Percentiles rank a stretch among this genome's conserved stretches.
Conservation (phyloP, 176 grass and related monocot genomes). For the Avena atlantica region DNA sequence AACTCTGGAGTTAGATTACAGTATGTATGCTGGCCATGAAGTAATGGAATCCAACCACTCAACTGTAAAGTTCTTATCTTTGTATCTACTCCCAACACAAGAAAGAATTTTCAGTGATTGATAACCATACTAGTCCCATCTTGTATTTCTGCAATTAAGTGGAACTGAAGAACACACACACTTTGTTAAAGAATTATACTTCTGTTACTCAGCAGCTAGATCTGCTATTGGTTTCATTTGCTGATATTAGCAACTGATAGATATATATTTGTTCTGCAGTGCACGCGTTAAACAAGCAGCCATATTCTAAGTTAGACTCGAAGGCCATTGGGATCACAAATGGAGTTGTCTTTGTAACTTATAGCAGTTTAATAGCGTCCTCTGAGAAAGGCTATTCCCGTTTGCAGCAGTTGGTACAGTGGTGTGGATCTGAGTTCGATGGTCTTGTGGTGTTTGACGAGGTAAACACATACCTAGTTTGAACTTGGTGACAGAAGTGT, state of each 20-base stretch:
- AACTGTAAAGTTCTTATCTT: neutral
- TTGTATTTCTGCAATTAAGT: slow-evolving; percentile 27
- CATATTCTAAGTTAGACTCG: slow-evolving; percentile 95
- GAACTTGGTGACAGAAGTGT: neutral
- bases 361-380: slow-evolving; percentile 97
- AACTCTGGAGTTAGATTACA: slow-evolving; percentile 8
- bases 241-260: slow-evolving; percentile 42
- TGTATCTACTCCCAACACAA: neutral
- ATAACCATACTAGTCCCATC: slow-evolving; percentile 18
- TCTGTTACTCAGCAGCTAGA: neutral
- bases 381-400: slow-evolving; percentile 92
- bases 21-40: neutral
- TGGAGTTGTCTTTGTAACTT: slow-evolving; percentile 96
- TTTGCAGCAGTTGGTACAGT: slow-evolving; percentile 89
- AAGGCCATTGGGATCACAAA: slow-evolving; percentile 86
- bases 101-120: neutral
- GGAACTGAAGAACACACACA: slow-evolving; percentile 16
- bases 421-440: slow-evolving; percentile 84
- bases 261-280: slow-evolving; percentile 73
- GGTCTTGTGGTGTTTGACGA: slow-evolving; percentile 95
- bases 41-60: neutral
- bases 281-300: slow-evolving; percentile 91
- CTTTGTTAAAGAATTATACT: slow-evolving; percentile 28
- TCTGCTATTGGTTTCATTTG: slow-evolving; percentile 22
- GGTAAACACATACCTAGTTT: slow-evolving; percentile 45